Evolutionary conservation across 306 rosid genomes (phyloP).

Genomic region (Corylus americana): DNA sequence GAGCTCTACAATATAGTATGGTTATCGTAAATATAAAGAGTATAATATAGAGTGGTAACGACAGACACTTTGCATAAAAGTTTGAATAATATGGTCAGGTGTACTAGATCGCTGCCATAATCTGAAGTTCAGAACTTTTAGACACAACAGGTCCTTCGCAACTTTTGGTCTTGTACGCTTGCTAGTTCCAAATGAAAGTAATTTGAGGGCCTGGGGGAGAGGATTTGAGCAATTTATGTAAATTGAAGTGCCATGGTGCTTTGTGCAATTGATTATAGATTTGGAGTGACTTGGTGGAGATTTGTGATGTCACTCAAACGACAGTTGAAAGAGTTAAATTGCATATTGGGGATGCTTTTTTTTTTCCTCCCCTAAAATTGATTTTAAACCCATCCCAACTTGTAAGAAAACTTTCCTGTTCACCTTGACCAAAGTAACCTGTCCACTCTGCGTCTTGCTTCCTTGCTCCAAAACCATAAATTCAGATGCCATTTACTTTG

Average conservation of each 20-base stretch:
- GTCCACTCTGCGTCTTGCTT: neutral
- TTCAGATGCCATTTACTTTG: neutral
- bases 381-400: neutral
- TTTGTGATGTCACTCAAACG: neutral
- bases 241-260: neutral
- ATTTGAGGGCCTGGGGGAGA: neutral
- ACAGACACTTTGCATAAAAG: neutral
- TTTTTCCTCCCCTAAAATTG: neutral
- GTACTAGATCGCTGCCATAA: neutral
- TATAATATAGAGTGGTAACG: neutral
- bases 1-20: no score
- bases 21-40: no score
- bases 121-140: neutral
- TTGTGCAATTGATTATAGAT: neutral
- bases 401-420: neutral
- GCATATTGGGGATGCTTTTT: neutral
- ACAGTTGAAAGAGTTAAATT: neutral
- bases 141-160: neutral
- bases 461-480: neutral
- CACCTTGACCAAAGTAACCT: neutral
- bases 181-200: neutral
- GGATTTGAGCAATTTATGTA: neutral
- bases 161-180: neutral
- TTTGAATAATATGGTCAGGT: neutral
- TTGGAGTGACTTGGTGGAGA: neutral